Conservation (phyloP, 2,329 filamentous ascomycete genomes). For the Verticillium tricorpus region DNA sequence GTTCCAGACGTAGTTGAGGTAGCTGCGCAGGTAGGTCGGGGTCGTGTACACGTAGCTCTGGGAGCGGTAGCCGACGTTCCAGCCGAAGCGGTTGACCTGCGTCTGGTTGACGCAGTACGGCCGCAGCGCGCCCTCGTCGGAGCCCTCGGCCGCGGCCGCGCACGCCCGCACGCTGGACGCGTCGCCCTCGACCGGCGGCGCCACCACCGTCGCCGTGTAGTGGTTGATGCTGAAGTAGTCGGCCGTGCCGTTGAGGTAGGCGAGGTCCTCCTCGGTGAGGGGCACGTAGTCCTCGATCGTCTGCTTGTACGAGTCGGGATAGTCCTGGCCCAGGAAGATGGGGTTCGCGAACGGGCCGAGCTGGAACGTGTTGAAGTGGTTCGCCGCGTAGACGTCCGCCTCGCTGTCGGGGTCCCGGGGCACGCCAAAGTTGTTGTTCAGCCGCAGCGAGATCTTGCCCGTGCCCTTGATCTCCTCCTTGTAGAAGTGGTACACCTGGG, state of each 20-base stretch:
- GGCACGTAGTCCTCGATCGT: slow-evolving; percentile 40
- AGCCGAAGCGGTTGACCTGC: slow-evolving; percentile 42
- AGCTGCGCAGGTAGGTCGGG: slow-evolving; percentile 51
- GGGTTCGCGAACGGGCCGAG: slow-evolving; percentile 49
- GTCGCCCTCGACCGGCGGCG: slow-evolving; percentile 10
- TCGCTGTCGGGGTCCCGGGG: slow-evolving; percentile 31
- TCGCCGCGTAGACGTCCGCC: slow-evolving; percentile 37
- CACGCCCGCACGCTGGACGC: slow-evolving; percentile 41
- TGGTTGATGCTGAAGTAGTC: slow-evolving; percentile 56
- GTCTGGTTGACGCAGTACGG: slow-evolving; percentile 50
- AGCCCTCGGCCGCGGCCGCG: slow-evolving; percentile 29
- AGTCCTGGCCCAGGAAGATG: slow-evolving; percentile 45
- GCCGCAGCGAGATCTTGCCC: slow-evolving; percentile 42
- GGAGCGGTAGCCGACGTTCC: slow-evolving; percentile 54
- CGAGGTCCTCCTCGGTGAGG: slow-evolving; percentile 41
- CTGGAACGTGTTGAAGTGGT: slow-evolving; percentile 42
- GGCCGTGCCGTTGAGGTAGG: slow-evolving; percentile 41
- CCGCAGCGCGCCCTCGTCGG: slow-evolving; percentile 26
- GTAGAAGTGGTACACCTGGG: slow-evolving; percentile 46
- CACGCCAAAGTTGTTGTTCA: slow-evolving; percentile 46
- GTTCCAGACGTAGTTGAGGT: slow-evolving; percentile 55
- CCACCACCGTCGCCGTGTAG: slow-evolving; percentile 46
- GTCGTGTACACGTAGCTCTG: slow-evolving; percentile 55
- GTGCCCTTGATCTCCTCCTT: slow-evolving; percentile 44
- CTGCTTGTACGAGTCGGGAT: slow-evolving; percentile 40